Evolutionary conservation across 495 filamentous ascomycete genomes (phyloP).

Genomic region (Penicillium desertorum): DNA sequence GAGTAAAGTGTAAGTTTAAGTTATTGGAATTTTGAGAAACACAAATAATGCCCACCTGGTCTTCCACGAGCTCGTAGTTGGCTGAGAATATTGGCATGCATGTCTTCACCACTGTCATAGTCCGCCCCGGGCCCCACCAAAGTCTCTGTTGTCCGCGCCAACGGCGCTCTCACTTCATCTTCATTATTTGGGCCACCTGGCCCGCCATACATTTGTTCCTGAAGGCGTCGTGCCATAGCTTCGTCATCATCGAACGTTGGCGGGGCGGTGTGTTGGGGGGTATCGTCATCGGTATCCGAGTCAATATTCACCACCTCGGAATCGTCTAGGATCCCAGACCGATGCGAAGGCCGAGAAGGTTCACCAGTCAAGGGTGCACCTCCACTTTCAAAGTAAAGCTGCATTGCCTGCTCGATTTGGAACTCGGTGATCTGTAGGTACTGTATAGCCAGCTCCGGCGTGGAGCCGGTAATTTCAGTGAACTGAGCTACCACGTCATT

Average conservation of each 20-base stretch:
- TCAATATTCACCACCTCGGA: conserved; percentile 69
- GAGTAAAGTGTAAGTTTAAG: conserved; percentile 13
- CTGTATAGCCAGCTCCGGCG: conserved; percentile 64
- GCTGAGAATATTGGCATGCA: conserved; percentile 62
- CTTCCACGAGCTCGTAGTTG: conserved; percentile 60
- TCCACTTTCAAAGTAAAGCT: conserved; percentile 84
- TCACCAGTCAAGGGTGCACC: conserved; percentile 52
- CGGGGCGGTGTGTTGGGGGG: conserved; percentile 10
- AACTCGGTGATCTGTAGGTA: conserved; percentile 81
- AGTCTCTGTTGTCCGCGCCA: conserved; percentile 87
- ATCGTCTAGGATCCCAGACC: conserved; percentile 47
- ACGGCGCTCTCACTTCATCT: conserved; percentile 81
- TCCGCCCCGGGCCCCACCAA: conserved; percentile 72
- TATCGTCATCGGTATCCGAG: conserved; percentile 67
- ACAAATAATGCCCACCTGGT: conserved; percentile 36
- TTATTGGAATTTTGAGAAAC: conserved; percentile 6
- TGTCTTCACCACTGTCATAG: conserved; percentile 57
- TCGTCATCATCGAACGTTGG: conserved; percentile 78
- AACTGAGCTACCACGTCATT: conserved; percentile 51
- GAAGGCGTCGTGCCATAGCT: conserved; percentile 84
- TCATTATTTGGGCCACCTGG: conserved; percentile 45
- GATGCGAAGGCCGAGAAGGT: conserved; percentile 32
- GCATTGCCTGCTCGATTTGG: conserved; percentile 79
- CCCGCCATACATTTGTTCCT: conserved; percentile 82
- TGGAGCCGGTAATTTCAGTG: conserved; percentile 64